Base-by-base conservation (phyloP, 2,329 filamentous ascomycete genomes). In the Aspergillus pseudonomiae region DNA sequence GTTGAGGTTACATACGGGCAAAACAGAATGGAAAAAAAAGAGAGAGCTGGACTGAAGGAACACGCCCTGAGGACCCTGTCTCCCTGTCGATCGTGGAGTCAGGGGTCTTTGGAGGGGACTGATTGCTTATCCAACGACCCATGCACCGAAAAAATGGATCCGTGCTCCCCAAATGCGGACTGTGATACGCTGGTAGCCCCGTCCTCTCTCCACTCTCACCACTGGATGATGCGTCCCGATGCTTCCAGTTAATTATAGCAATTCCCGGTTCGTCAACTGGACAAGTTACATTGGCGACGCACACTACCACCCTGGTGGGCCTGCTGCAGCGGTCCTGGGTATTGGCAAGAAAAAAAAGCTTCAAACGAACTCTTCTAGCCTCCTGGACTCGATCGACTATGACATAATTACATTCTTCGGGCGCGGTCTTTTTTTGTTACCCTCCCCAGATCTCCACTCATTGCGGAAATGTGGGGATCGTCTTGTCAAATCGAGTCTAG, bases 41-140 rank as follows among this genome's bases (percentile, higher is more conserved):
- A 46, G 10, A 12, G 21, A 48, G 28, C 6, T 7, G 7, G 21
- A 26, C 12, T 48, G 21, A 26, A 21, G 12, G 14, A 28, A 28
- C 9, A 50, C 12, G 19, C 26, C 46, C 26, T 50, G 12, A 19
- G 24, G 4, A 26, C 46, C 46, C 46, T 50, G 24, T 19, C 16
- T 26, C 46, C 46, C 46, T 50, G 46, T 28, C 46, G 46, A 50
- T 50, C 46, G 46, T 50, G 46, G 46, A 50, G 46, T 50, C 46
- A 50, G 46, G 46, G 46, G 46, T 46, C 26, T 30, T 19, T 30
- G 24, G 24, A 24, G n/a, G 45, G 45, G 24, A 14, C 21, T 26
- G 24, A 28, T 50, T 50, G 46, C 24, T 26, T 19, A 50, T 50
- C 19, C 46, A 19, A 30, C 26, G 24, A 30, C 24, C 46, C 26